Evolutionary conservation across 768 basidiomycete species (phyloP).

Genomic region (Kwoniella bestiolae): DNA sequence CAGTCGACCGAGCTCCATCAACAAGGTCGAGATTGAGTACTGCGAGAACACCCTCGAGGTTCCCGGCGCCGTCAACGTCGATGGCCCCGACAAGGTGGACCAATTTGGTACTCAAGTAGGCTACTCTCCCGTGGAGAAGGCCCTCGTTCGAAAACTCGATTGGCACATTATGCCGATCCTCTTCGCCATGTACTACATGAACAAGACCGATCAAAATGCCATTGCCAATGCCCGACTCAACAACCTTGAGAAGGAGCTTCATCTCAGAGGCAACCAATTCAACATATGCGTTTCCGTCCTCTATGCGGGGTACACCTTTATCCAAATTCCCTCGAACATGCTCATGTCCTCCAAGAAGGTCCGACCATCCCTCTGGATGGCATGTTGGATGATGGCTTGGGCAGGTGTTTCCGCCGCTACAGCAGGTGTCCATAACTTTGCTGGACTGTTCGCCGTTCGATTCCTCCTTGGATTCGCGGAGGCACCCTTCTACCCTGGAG

Average conservation of each 20-base stretch:
- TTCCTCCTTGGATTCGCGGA: constrained; percentile 72
- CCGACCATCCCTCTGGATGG: constrained; percentile 28
- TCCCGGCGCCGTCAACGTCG: not conserved
- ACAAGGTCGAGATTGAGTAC: constrained; percentile 5
- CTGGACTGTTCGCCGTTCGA: constrained; percentile 61
- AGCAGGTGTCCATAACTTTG: constrained; percentile 62
- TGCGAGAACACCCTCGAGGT: not conserved
- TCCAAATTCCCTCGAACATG: constrained; percentile 50
- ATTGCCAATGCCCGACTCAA: constrained; percentile 44
- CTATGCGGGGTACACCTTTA: constrained; percentile 42
- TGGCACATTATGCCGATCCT: constrained; percentile 22
- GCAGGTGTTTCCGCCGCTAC: constrained; percentile 59
- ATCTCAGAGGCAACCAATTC: constrained; percentile 43
- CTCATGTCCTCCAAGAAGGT: constrained; percentile 33
- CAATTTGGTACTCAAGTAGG: constrained; percentile 11
- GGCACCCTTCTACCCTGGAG: constrained; percentile 66
- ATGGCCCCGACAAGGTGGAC: constrained; percentile 1
- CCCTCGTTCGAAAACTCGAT: constrained; percentile 19
- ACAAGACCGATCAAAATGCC: constrained; percentile 41
- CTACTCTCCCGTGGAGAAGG: constrained; percentile 11
- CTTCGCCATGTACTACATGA: constrained; percentile 28
- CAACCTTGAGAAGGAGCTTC: constrained; percentile 48
- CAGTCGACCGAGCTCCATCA: constrained; percentile 2
- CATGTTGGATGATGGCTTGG: constrained; percentile 42
- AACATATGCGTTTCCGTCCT: constrained; percentile 47